phyloP scores from a whole-genome alignment of 805 yeast species.

The Cyberlindnera mississippiensis region DNA sequence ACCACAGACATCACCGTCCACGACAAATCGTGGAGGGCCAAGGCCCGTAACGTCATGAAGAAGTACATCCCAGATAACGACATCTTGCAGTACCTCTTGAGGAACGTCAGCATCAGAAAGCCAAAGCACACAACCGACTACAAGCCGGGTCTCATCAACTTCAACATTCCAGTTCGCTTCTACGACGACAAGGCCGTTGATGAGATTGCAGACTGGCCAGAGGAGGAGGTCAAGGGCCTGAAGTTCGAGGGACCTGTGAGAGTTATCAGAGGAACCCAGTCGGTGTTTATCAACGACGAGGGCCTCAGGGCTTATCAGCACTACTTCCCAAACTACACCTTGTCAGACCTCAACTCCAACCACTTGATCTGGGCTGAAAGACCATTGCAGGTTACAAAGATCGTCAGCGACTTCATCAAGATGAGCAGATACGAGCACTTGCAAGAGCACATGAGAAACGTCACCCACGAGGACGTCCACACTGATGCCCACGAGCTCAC shows the following conservation, averaged over 20 bases:
- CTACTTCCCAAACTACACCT: constrained; percentile 28
- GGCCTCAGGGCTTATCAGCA: constrained; percentile 24
- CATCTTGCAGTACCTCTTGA: constrained; percentile 33
- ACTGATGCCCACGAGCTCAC: background rate
- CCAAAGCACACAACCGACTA: constrained; percentile 23
- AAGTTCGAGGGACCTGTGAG: constrained; percentile 34
- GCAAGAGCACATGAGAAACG: constrained; percentile 18
- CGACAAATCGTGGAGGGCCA: constrained; percentile 27
- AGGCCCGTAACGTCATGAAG: constrained; percentile 21
- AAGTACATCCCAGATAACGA: constrained; percentile 24
- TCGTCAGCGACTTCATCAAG: constrained; percentile 26
- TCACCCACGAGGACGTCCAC: background rate
- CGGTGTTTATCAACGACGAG: constrained; percentile 35
- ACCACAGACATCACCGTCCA: constrained; percentile 19
- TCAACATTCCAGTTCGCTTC: constrained; percentile 30
- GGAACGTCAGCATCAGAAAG: constrained; percentile 32
- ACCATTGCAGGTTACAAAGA: constrained; percentile 28
- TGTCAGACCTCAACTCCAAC: constrained; percentile 26
- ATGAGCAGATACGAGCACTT: constrained; percentile 19
- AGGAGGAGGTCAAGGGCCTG: constrained; percentile 18
- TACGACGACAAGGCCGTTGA: constrained; percentile 22
- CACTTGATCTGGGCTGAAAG: constrained; percentile 39
- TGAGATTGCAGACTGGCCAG: constrained; percentile 32
- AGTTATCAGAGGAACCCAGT: constrained; percentile 37
- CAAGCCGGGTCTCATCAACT: constrained; percentile 27